Evolutionary conservation across 768 basidiomycete genomes (phyloP).

Genomic region (Lactifluus pinguis): DNA sequence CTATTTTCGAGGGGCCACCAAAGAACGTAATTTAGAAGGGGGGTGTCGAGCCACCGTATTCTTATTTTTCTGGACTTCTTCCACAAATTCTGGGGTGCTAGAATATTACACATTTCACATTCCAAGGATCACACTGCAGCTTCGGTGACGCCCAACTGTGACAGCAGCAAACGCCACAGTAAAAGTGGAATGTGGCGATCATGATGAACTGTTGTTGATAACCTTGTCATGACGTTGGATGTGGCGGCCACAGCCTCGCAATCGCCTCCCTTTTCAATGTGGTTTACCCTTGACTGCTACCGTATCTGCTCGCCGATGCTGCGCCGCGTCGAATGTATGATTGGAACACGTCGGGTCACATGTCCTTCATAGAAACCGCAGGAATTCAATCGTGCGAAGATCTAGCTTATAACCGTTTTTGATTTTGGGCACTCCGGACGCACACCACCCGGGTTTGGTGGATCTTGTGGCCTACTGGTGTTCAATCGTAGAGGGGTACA

Average conservation of each 20-base stretch:
- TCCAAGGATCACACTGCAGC: background rate
- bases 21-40: background rate
- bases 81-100: background rate
- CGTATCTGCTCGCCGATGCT: background rate
- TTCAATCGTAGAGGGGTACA: no score
- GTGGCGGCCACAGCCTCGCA: background rate
- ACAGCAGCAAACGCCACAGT: no score
- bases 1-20: constrained; percentile 6
- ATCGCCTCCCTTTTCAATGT: background rate
- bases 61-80: background rate
- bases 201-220: no score
- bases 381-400: background rate
- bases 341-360: background rate
- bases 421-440: no score
- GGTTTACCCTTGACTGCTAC: background rate
- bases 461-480: no score
- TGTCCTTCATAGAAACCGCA: background rate
- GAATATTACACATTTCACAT: background rate
- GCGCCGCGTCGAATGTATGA: background rate
- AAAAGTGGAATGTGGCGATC: no score
- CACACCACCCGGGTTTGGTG: no score
- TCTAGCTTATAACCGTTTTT: no score
- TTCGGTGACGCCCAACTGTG: background rate
- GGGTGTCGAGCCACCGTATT: background rate
- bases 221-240: no score